These are phyloP conservation scores for Taxillus chinensis DNA, from an alignment of 164 flowering plant genomes.

Conservation along the genomic window DNA sequence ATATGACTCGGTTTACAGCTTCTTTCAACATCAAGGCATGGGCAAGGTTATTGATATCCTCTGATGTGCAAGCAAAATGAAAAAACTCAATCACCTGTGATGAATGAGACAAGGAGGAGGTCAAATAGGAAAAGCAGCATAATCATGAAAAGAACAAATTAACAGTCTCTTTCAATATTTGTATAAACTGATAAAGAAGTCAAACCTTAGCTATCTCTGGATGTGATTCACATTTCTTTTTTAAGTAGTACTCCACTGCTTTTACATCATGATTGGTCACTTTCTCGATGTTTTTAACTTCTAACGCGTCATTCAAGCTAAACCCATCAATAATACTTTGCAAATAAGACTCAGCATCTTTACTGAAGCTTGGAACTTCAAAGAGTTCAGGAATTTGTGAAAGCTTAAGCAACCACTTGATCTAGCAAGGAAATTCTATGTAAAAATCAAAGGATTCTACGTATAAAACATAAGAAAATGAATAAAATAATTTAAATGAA, in stretches of 20 bases:
- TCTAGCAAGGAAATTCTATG: constrained; percentile 26
- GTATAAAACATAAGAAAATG: not conserved
- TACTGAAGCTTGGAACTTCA: constrained; percentile 78
- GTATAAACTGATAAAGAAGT: constrained; percentile 5
- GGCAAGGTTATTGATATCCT: constrained; percentile 93
- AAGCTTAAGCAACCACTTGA: constrained; percentile 85
- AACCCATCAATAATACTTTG: constrained; percentile 51
- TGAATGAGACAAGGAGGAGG: constrained; percentile 1
- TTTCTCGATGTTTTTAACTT: constrained; percentile 75
- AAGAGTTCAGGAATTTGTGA: constrained; percentile 69
- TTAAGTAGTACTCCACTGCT: constrained; percentile 95
- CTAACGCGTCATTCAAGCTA: constrained; percentile 56
- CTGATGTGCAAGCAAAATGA: constrained; percentile 94
- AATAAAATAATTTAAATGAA: not conserved
- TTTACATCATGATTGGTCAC: constrained; percentile 95
- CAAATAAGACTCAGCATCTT: constrained; percentile 52
- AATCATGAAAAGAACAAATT: not conserved
- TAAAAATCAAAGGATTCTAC: not conserved
- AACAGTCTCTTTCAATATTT: not conserved
- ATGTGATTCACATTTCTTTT: constrained; percentile 62
- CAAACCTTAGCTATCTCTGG: constrained; percentile 82
- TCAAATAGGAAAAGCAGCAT: not conserved
- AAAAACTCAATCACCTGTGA: constrained; percentile 89
- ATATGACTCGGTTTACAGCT: constrained; percentile 38
- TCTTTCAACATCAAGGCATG: constrained; percentile 85